Base-by-base conservation (phyloP, 2,329 filamentous ascomycete species). In the Podosphaera xanthii region DNA sequence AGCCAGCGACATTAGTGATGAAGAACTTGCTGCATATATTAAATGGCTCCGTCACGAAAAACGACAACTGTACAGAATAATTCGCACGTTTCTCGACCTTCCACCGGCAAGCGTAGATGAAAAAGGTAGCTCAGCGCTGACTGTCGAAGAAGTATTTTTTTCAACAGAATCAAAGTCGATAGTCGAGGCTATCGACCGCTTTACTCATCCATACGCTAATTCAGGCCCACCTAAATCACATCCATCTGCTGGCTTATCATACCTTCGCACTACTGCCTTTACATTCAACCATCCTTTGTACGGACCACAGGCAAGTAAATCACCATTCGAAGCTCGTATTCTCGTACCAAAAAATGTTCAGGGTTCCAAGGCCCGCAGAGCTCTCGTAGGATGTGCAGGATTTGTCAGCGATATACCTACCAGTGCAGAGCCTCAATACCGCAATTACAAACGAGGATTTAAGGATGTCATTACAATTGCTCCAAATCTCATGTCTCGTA, bases 181-280 rank as follows among this genome's bases (percentile, higher is more conserved):
- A 34, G 9, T 30, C 30, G 49, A 35, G 6, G 22, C 46, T 65
- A 54, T 70, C 69, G 54, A 62, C 70, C 54, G 68, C 67, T 34
- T 57, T 6, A 40, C 57, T 4, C 61, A 54, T 7, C 71, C 72
- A 60, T 77, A 77, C 64, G 71, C 70, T 40, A 65, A 68, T 38
- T 68, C 68, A 35, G 77, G 76, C 2, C 78, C 78, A 30, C 78
- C 79, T 1, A 76, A 75, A 60, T 84, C 82, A 6, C 82, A 85
- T 68, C 81, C 82, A 2, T 81, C 78, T 3, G 81, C 78, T 3
- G 82, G 82, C 62, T 71, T 85, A 4, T 77, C 77, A 12, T 84
- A 85, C 67, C 70, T 78, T 2, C 75, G 78, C 56, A 77, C 77
- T 10, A 72, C 74, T 59, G 72, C 77, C 31, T 72, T 76, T 65